These are phyloP conservation scores for Ceratobasidium sp. DNA, from an alignment of 1,284 basidiomycete species.

Conservation along the genomic window DNA sequence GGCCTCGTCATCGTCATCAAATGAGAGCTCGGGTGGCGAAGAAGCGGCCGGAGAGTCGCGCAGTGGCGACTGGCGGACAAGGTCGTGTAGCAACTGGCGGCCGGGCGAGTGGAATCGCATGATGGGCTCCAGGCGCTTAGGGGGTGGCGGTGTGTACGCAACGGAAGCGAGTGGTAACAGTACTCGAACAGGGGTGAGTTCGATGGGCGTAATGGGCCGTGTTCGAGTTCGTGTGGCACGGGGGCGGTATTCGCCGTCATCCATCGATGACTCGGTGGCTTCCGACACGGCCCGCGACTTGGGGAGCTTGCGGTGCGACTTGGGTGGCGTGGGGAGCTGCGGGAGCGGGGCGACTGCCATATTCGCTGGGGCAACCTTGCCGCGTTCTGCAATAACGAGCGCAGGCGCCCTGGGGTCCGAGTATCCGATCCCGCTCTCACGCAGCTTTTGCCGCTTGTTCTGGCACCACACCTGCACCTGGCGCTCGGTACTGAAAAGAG, in stretches of 20 bases:
- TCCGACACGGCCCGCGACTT: slow-evolving; percentile 6
- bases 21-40: slow-evolving; percentile 30
- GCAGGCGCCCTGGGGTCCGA: slow-evolving; percentile 24
- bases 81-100: background rate
- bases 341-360: slow-evolving; percentile 16
- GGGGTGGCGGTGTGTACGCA: slow-evolving; percentile 27
- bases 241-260: slow-evolving; percentile 28
- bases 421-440: slow-evolving; percentile 37
- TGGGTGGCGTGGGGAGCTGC: slow-evolving; percentile 4
- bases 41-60: slow-evolving; percentile 4
- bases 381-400: slow-evolving; percentile 37
- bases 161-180: background rate
- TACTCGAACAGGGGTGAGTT: slow-evolving; percentile 25
- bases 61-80: background rate
- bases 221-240: slow-evolving; percentile 26
- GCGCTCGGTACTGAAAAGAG: slow-evolving; percentile 22
- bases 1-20: slow-evolving; percentile 20
- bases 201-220: slow-evolving; percentile 33
- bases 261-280: background rate
- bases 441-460: slow-evolving; percentile 39
- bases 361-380: slow-evolving; percentile 28
- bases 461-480: slow-evolving; percentile 41
- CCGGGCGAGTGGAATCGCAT: background rate
- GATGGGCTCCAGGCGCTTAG: background rate
- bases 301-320: slow-evolving; percentile 9